Base-by-base conservation (phyloP, 1,284 basidiomycete species). In the Athelia psychrophila region DNA sequence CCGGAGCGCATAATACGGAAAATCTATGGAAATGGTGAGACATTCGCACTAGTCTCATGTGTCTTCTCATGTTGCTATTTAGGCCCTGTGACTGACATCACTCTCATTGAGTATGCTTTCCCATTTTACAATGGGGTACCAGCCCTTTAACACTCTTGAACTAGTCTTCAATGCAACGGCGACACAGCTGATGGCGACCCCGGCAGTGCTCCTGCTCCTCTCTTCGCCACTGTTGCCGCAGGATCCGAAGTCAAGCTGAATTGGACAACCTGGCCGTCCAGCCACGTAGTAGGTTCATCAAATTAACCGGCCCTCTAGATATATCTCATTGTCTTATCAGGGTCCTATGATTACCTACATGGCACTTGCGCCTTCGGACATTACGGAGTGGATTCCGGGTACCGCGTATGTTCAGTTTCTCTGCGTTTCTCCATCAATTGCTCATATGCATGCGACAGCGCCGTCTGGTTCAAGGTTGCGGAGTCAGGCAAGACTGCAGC, bases 221-320 rank as follows among this genome's bases (percentile, higher is more conserved):
- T 78, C 30, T 65, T 63, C 51, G 78, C 70, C 2, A 74, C 73
- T 1, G 67, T 77, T 25, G 68, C 74, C 3, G 74, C 78, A 13
- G 78, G 77, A 2, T 67, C 70, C 9, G 56, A 66, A 25, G 61
- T 79, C 23, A 60, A 66, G 16, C 58, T 79, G 22, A 76, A 78
- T 60, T 79, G 77, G 77, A 79, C 77, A 0, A 67, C 71, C 3
- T 80, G 78, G 78, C 77, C 75, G 1, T 69, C 70, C 44, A 73
- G 69, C 51, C 77, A 74, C 54, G 61, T 65, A 42, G 70, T 65
- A 50, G 40, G 56, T 50, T 16, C 13, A 12, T 6, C 3, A 22
- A 3, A n/a, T n/a, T 15, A 20, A 10, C 20, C 20, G 16, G 40
- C 18, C 10, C 3, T n/a, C 23, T n/a, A 19, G n/a, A 19, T 18